Conservation (phyloP, 768 basidiomycete species). For the Lactifluus hygrophoroides region DNA sequence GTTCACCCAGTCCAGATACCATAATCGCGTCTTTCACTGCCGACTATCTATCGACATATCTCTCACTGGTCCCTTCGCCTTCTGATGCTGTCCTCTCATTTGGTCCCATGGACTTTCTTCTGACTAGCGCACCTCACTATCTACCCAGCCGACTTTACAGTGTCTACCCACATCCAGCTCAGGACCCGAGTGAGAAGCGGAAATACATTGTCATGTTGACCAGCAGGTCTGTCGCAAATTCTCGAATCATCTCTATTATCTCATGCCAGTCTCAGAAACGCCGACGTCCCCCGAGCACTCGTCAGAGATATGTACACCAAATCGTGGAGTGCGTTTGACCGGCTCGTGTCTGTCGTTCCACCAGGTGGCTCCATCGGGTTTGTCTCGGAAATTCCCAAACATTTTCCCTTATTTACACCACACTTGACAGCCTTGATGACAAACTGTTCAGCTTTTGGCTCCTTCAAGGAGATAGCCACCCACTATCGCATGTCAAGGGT, state of each 20-base stretch:
- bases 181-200: slow-evolving; percentile 63
- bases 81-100: slow-evolving; percentile 73
- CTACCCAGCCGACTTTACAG: slow-evolving; percentile 67
- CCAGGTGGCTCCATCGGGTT: slow-evolving; percentile 86
- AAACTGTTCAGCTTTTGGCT: slow-evolving; percentile 89
- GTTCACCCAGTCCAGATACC: slow-evolving; percentile 39
- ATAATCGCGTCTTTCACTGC: slow-evolving; percentile 70
- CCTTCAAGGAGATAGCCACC: slow-evolving; percentile 68
- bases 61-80: slow-evolving; percentile 63
- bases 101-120: slow-evolving; percentile 71
- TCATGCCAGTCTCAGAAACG: slow-evolving; percentile 45
- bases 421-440: slow-evolving; percentile 62
- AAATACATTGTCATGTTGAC: slow-evolving; percentile 65
- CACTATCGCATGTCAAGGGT: slow-evolving; percentile 72
- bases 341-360: slow-evolving; percentile 82
- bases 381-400: slow-evolving; percentile 24
- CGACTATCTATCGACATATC: slow-evolving; percentile 67
- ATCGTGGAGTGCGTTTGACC: slow-evolving; percentile 87
- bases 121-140: slow-evolving; percentile 69
- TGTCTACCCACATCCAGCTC: slow-evolving; percentile 74
- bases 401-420: not conserved
- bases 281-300: slow-evolving; percentile 74
- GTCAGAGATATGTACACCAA: slow-evolving; percentile 90
- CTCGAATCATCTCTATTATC: not conserved
- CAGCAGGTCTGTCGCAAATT: slow-evolving; percentile 44